Evolutionary conservation across 2,329 filamentous ascomycete species (phyloP).

Genomic region (Fusarium pseudoanthophilum): DNA sequence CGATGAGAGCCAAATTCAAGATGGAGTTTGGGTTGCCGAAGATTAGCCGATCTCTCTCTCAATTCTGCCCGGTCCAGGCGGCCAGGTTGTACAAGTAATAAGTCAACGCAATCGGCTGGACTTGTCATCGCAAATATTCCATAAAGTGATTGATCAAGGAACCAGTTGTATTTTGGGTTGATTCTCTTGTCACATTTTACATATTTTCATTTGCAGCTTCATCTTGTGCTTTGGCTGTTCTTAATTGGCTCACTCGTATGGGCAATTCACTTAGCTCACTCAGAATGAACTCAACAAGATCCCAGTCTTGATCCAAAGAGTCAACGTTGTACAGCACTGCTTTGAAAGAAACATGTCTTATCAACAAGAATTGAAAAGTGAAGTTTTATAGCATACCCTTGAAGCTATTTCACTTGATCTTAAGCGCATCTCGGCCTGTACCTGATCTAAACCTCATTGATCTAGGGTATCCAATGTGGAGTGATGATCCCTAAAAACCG

Average conservation of each 20-base stretch:
- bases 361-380: neutral
- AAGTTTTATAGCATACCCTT: fast-evolving
- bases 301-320: too few species aligned
- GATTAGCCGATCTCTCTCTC: neutral
- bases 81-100: too few species aligned
- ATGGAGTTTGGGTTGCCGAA: slow-evolving; percentile 22
- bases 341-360: neutral
- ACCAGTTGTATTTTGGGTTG: too few species aligned
- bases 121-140: too few species aligned
- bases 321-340: too few species aligned
- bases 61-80: neutral
- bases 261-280: too few species aligned
- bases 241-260: neutral
- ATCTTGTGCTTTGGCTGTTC: neutral
- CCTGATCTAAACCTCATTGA: neutral
- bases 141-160: neutral
- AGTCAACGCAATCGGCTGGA: neutral
- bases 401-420: too few species aligned
- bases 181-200: fast-evolving
- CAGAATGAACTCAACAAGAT: too few species aligned
- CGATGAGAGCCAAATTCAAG: slow-evolving; percentile 17
- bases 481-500: slow-evolving; percentile 17
- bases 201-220: neutral
- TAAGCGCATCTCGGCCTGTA: neutral
- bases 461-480: slow-evolving; percentile 20